Base-by-base conservation (phyloP, 2,329 filamentous ascomycete genomes). In the Penicillium sp. region DNA sequence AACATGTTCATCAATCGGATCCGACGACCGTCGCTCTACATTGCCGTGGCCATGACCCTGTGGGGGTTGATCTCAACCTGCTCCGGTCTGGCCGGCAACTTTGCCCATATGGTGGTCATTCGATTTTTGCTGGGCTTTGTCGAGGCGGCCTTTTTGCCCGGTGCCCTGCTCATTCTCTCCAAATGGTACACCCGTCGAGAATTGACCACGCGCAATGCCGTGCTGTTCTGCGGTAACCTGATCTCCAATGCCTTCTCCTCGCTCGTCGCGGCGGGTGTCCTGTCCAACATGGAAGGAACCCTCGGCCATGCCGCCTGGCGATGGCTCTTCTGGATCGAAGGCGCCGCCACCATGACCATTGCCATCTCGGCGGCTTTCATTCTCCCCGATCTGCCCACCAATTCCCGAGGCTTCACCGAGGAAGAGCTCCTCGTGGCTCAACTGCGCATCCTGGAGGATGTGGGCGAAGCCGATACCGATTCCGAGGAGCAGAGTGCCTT, bases 31-130 rank as follows among this genome's bases (percentile, higher is more conserved):
- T 76, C 71, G 58, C 67, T 68, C n/a, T 64, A 64, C n/a, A 70
- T 71, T 4, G 71, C 72, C 0, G 66, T 73, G 6, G 70, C 68
- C 37, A 76, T 76, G 73, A 66, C 71, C 1, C 53, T 81, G 9
- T 84, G 82, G 81, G 81, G 82, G 40, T 59, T 82, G 9, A 73
- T 84, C 46, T 83, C 79, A 3, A 82, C 77, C 0, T 66, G 79
- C 9, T 80, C 76, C 0, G 81, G 79, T 5, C 66, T 67, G 1
- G 67, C 72, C 2, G 68, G 60, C 29, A 66, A 56, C 45, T 59
- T 58, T 34, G 47, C 53, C 7, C 63, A 68, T 4, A 69, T 72
- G 50, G 61, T 68, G 8, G 58, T 66, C 0, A 65, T 68, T 41
- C 63, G 68, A 9, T 69, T 70, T 57, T 52, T 71, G 33, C 59